Evolutionary conservation across 2,329 filamentous ascomycete genomes (phyloP).

Genomic region (Alternaria sp.): DNA sequence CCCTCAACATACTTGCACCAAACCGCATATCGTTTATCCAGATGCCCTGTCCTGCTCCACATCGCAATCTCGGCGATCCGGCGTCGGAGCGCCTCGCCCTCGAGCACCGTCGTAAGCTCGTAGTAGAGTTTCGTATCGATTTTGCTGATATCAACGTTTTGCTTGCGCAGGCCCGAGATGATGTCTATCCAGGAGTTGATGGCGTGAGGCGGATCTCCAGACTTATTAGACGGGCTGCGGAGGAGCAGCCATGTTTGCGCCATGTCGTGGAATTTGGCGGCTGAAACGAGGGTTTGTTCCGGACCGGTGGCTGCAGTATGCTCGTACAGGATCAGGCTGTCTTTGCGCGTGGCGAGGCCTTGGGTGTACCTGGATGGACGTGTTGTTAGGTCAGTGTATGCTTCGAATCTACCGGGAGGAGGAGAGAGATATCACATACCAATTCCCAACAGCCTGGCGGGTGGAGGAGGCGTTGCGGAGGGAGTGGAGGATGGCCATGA

Average conservation of each 20-base stretch:
- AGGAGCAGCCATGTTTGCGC: background rate
- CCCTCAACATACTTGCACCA: background rate
- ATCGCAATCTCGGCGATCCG: background rate
- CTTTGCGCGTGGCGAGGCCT: slow-evolving; percentile 2
- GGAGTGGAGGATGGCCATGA: slow-evolving; percentile 9
- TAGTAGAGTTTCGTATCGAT: background rate
- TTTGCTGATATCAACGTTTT: slow-evolving; percentile 1
- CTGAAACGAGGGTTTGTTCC: background rate
- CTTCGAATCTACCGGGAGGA: rapidly evolving
- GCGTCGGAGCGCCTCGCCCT: background rate
- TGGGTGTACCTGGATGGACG: background rate
- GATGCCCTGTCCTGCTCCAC: background rate
- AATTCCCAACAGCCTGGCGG: slow-evolving; percentile 2
- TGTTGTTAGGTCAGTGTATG: background rate
- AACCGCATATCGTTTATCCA: background rate
- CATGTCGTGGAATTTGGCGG: background rate
- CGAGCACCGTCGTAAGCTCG: background rate
- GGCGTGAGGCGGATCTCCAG: background rate
- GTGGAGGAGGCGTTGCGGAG: background rate
- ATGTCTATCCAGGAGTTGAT: background rate
- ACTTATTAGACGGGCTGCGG: background rate
- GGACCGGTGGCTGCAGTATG: background rate
- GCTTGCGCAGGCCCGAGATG: background rate
- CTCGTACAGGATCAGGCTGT: slow-evolving; percentile 6
- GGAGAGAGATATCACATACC: background rate